These are phyloP conservation scores for Ophiostoma piceae DNA, from an alignment of 2,329 filamentous ascomycete genomes.

Conservation along the genomic window DNA sequence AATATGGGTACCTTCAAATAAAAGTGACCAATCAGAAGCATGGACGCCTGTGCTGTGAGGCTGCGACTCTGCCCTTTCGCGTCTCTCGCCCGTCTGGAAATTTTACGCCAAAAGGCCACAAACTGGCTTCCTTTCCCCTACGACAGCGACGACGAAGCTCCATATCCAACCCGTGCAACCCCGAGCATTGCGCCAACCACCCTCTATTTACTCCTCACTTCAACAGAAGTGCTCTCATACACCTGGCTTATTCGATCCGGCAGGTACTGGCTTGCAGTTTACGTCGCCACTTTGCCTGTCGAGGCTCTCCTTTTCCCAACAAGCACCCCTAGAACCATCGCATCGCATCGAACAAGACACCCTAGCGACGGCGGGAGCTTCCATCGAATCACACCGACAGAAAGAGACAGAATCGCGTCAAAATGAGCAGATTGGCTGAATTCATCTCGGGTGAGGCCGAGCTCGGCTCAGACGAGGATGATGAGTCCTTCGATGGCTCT, in stretches of 20 bases:
- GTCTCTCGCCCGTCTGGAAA: slow-evolving; percentile 19
- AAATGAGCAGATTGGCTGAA: slow-evolving; percentile 64
- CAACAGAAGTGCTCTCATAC: not conserved
- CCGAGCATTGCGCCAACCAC: slow-evolving; percentile 16
- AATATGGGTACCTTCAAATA: not conserved
- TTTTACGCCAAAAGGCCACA: slow-evolving; percentile 20
- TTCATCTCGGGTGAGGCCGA: slow-evolving; percentile 82
- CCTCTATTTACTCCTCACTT: slow-evolving; percentile 1
- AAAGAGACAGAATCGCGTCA: slow-evolving; percentile 29
- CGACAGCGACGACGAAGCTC: slow-evolving; percentile 16
- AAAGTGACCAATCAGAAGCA: not conserved
- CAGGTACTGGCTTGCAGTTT: slow-evolving; percentile 9
- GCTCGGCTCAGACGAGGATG: slow-evolving; percentile 78
- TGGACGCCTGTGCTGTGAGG: slow-evolving; percentile 1
- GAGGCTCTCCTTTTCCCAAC: slow-evolving; percentile 9
- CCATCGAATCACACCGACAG: not conserved
- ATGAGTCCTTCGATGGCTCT: slow-evolving; percentile 76
- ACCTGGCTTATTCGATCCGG: not conserved
- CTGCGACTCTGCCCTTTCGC: slow-evolving; percentile 17
- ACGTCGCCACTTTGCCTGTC: slow-evolving; percentile 2
- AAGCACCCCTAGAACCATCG: not conserved
- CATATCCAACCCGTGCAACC: slow-evolving; percentile 14
- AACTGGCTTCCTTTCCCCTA: slow-evolving; percentile 16
- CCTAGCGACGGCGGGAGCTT: not conserved
- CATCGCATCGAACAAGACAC: slow-evolving; percentile 3